Base-by-base conservation (phyloP, 345 rosid species). In the Aquilaria sinensis region DNA sequence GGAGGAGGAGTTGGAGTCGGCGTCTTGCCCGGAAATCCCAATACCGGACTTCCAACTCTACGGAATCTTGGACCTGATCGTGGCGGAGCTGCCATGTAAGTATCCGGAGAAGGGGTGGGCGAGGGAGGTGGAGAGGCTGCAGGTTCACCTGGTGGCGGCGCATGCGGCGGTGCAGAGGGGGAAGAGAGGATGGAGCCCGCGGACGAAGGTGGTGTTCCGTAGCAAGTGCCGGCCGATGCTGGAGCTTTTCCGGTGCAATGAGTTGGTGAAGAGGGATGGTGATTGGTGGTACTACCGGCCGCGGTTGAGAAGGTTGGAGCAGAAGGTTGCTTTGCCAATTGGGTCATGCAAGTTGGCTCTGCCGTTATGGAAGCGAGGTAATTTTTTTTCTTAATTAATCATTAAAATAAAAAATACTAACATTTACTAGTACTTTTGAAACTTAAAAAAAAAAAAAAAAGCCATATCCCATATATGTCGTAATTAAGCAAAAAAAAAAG, bases 361-460 rank as follows among this genome's bases (percentile, higher is more conserved):
- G 73, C 99, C 97, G 12, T 73, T 90, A 70, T 90, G 99, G 99
- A 83, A 82, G 51, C 85, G 64, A 85, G 99, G 97, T 94, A 80
- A 2, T 15, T 51, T 34, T 15, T 23, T 12, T 51, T 15, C 7
- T 4, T 23, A 23, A 23, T 23, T 23, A 2, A 34, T 13, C 4
- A 14, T 32, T 32, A 33, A 23, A 23, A 23, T 23, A 23, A 23
- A 23, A 14, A 7, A 32, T 14, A 10, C 51, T 61, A 47, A 46
- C 64, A 13, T 61, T 32, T 23, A 23, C 23, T 23, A 23, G 23
- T 23, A 23, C 23, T 23, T 23, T 23, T 23, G 23, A 23, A 23
- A 23, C 23, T 23, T 23, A 23, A 23, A 23, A 23, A 23, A 23
- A 23, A 23, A 23, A 23, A 23, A 23, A 23, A 23, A 23, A 23